phyloP scores from a whole-genome alignment of 306 rosid genomes.

The Dalbergia cultrata region DNA sequence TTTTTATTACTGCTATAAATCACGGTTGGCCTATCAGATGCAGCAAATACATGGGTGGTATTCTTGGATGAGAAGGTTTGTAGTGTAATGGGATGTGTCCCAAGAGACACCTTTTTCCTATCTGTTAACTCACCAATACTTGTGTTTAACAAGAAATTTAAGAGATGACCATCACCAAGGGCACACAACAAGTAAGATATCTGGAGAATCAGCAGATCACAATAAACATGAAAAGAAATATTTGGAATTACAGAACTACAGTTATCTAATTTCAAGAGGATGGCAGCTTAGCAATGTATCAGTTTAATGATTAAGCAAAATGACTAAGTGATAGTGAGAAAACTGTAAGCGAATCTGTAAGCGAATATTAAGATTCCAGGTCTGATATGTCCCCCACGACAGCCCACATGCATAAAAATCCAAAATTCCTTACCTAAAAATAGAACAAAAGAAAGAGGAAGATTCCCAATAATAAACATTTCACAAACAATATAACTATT shows the following conservation, averaged over 20 bases:
- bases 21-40: slow-evolving; percentile 98
- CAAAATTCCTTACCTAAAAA: not conserved
- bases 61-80: slow-evolving; percentile 96
- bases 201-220: slow-evolving; percentile 55
- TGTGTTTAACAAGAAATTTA: slow-evolving; percentile 85
- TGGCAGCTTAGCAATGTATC: slow-evolving; percentile 15
- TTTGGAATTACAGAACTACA: not conserved
- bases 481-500: slow-evolving; percentile 18
- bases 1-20: slow-evolving; percentile 98
- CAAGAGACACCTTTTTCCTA: slow-evolving; percentile 97
- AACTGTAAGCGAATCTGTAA: slow-evolving; percentile 26
- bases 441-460: not conserved
- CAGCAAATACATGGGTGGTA: slow-evolving; percentile 96
- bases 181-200: slow-evolving; percentile 93
- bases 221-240: not conserved
- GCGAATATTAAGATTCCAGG: slow-evolving; percentile 20
- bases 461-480: slow-evolving; percentile 12
- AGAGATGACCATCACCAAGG: slow-evolving; percentile 97
- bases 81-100: slow-evolving; percentile 97
- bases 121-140: slow-evolving; percentile 85
- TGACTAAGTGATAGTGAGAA: not conserved
- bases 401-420: not conserved
- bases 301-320: not conserved
- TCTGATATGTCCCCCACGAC: slow-evolving; percentile 16
- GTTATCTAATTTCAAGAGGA: not conserved